Evolutionary conservation across 1,139 yeast genomes (phyloP).

Genomic region (Saccharomyces hybrid): DNA sequence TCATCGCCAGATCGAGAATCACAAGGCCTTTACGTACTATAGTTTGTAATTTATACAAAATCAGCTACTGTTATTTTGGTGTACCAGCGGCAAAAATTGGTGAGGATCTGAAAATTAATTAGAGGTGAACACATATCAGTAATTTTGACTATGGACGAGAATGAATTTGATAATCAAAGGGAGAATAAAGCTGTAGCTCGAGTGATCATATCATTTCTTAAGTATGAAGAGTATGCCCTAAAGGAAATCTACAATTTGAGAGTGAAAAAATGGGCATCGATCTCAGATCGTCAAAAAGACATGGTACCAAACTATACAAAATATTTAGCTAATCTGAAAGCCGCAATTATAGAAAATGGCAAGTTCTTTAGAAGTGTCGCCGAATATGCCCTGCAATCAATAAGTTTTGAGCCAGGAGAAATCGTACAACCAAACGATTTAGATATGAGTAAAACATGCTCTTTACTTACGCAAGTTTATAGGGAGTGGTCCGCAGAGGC

Average conservation of each 20-base stretch:
- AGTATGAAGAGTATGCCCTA: slow-evolving; percentile 30
- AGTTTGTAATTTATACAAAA: not conserved
- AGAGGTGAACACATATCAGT: not conserved
- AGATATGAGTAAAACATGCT: slow-evolving; percentile 56
- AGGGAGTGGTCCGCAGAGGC: slow-evolving; percentile 78
- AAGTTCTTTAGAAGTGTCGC: slow-evolving; percentile 44
- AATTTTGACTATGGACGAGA: not conserved
- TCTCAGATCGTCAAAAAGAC: slow-evolving; percentile 37
- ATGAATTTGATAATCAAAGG: not conserved
- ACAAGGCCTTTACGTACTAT: not conserved
- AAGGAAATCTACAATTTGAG: slow-evolving; percentile 30
- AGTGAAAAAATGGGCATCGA: slow-evolving; percentile 30
- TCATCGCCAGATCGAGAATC: not conserved
- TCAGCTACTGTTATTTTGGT: not conserved
- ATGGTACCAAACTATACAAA: slow-evolving; percentile 46
- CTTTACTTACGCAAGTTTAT: slow-evolving; percentile 53
- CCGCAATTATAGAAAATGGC: slow-evolving; percentile 44
- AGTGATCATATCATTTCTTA: slow-evolving; percentile 16
- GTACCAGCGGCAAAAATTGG: not conserved
- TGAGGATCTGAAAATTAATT: not conserved
- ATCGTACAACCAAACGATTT: slow-evolving; percentile 41
- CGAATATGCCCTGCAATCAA: slow-evolving; percentile 39
- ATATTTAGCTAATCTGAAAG: slow-evolving; percentile 40
- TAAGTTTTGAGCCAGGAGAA: slow-evolving; percentile 45
- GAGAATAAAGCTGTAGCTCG: slow-evolving; percentile 5